A percentile compares a stretch with the other conserved stretches of the same genome.
Evolutionary conservation across 1,139 yeast genomes (phyloP).

Genomic region (Pichia sp.): DNA sequence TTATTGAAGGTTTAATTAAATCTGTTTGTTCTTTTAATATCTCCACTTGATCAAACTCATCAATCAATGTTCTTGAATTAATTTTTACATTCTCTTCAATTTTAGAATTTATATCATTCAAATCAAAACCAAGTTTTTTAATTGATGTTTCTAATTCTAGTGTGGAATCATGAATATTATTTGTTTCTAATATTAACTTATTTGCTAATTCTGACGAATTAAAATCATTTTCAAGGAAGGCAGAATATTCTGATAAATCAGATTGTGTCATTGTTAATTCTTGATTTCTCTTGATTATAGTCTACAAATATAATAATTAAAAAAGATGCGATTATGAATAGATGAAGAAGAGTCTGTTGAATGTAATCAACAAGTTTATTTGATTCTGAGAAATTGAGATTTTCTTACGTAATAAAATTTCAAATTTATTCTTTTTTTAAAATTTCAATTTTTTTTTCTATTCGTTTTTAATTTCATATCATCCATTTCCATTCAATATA

Average conservation of each 20-base stretch:
- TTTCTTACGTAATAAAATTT: neutral
- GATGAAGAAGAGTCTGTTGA: too few species aligned
- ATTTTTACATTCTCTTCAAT: conserved; percentile 46
- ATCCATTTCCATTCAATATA: too few species aligned
- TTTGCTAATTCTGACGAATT: conserved; percentile 57
- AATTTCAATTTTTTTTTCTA: neutral
- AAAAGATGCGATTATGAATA: too few species aligned
- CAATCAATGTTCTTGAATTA: conserved; percentile 51
- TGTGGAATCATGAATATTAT: conserved; percentile 46
- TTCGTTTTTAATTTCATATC: too few species aligned
- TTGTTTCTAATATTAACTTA: conserved; percentile 61
- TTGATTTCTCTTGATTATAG: too few species aligned
- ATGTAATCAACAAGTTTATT: too few species aligned
- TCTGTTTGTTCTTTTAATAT: conserved; percentile 37
- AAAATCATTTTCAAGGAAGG: conserved; percentile 53
- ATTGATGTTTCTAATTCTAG: conserved; percentile 69
- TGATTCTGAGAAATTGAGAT: neutral
- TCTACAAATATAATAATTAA: too few species aligned
- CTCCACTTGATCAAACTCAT: conserved; percentile 48
- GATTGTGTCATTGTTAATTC: too few species aligned
- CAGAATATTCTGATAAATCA: conserved; percentile 41
- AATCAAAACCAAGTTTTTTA: conserved; percentile 67
- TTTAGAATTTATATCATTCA: conserved; percentile 62
- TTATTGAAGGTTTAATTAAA: conserved; percentile 45
- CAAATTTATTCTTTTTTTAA: neutral